Conservation (phyloP, 2,329 filamentous ascomycete genomes). For the Monilinia fructicola region DNA sequence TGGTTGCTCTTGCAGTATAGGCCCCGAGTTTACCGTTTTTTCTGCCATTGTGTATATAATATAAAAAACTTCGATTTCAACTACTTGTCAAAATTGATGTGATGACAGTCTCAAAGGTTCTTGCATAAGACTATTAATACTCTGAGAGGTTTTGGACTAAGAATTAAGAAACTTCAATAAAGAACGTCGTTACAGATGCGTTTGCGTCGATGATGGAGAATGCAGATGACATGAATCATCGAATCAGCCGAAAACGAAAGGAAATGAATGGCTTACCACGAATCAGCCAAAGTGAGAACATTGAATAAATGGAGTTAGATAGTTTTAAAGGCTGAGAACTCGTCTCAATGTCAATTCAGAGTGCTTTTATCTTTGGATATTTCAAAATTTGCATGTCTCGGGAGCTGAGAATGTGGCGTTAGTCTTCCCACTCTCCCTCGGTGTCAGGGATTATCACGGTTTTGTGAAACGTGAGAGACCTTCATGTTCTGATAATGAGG, state of each 20-base stretch:
- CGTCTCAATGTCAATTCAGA: neutral
- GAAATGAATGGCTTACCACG: conserved; percentile 1
- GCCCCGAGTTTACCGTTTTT: neutral
- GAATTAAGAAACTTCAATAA: neutral
- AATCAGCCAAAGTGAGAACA: neutral
- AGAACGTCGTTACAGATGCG: neutral
- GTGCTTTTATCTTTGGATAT: neutral
- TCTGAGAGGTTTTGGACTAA: neutral
- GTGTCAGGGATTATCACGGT: neutral
- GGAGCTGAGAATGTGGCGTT: conserved; percentile 17
- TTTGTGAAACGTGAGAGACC: neutral
- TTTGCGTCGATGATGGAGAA: neutral
- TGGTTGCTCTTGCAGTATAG: neutral
- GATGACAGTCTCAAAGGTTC: neutral
- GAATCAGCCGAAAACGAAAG: conserved; percentile 15
- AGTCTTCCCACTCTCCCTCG: neutral
- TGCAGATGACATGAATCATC: neutral
- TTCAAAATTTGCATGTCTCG: neutral
- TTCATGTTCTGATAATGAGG: neutral
- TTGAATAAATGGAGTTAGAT: neutral
- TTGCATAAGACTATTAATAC: neutral
- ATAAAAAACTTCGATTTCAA: neutral
- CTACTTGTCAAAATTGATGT: neutral
- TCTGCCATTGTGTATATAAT: conserved; percentile 5
- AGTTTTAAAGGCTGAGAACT: neutral